A percentile compares a stretch with the other conserved stretches of the same genome.
phyloP scores from a whole-genome alignment of 2,329 filamentous ascomycete genomes.

The Pseudopyricularia cyperi region DNA sequence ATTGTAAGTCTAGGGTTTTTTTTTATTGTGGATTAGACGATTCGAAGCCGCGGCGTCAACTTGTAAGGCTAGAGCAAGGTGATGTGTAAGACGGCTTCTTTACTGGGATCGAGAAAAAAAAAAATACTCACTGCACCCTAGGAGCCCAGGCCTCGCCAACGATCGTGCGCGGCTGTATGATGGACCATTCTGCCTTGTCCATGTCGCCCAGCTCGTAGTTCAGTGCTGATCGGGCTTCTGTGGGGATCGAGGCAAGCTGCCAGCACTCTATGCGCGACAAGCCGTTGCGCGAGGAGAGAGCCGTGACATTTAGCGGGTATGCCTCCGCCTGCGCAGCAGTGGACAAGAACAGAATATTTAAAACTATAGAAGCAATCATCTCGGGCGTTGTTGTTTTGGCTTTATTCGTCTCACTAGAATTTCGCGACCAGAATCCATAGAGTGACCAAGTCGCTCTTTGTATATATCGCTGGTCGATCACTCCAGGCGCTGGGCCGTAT shows the following conservation, averaged over 20 bases:
- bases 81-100: too few species aligned
- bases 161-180: slow-evolving; percentile 16
- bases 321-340: background rate
- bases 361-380: background rate
- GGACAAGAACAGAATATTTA: background rate
- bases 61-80: too few species aligned
- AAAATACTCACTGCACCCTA: slow-evolving; percentile 14
- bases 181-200: slow-evolving; percentile 16
- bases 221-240: slow-evolving; percentile 15
- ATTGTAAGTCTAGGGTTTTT: slow-evolving; percentile 12
- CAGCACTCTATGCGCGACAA: slow-evolving; percentile 17
- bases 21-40: background rate
- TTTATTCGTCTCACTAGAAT: background rate
- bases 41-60: too few species aligned
- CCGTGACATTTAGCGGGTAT: slow-evolving; percentile 14
- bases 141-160: slow-evolving; percentile 20
- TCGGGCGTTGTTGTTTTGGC: background rate
- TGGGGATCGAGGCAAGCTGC: slow-evolving; percentile 12
- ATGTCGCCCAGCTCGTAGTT: slow-evolving; percentile 17
- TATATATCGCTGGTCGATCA: too few species aligned
- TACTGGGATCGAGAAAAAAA: background rate
- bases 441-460: too few species aligned
- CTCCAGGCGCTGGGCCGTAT: too few species aligned
- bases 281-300: slow-evolving; percentile 13
- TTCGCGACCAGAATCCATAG: too few species aligned